Evolutionary conservation across 257 asterid genomes (phyloP).

Genomic region (Vinca minor): DNA sequence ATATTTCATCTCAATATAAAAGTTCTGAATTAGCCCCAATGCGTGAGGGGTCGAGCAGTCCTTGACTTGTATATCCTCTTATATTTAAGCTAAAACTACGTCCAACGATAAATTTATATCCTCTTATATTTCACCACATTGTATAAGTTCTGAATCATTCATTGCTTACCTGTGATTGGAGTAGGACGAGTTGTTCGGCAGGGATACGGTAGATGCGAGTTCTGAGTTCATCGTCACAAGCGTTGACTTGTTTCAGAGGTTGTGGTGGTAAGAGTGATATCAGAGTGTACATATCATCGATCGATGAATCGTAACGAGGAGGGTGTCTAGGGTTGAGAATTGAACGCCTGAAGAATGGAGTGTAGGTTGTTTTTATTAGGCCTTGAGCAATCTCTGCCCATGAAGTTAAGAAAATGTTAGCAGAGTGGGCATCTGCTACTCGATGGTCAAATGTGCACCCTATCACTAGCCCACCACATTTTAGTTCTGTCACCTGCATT

Average conservation of each 20-base stretch:
- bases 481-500: slow-evolving; percentile 44
- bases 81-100: too few relatives aligned
- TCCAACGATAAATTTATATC: too few relatives aligned
- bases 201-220: slow-evolving; percentile 39
- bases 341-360: slow-evolving; percentile 48
- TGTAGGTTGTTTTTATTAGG: slow-evolving; percentile 15
- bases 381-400: slow-evolving; percentile 47
- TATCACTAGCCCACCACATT: slow-evolving; percentile 48
- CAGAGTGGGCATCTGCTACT: slow-evolving; percentile 45
- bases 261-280: slow-evolving; percentile 21
- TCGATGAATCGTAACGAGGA: slow-evolving; percentile 19
- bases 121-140: too few relatives aligned
- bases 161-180: slow-evolving; percentile 37
- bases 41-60: too few relatives aligned
- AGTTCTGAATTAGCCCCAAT: too few relatives aligned
- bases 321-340: slow-evolving; percentile 43
- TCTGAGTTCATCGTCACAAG: slow-evolving; percentile 7
- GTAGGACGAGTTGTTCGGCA: slow-evolving; percentile 27
- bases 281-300: slow-evolving; percentile 30
- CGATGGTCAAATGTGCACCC: slow-evolving; percentile 64
- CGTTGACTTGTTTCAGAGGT: slow-evolving; percentile 3
- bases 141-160: too few relatives aligned
- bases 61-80: too few relatives aligned
- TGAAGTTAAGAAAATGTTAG: slow-evolving; percentile 46
- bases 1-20: too few relatives aligned